These are phyloP conservation scores for Streptanthus diversifolius DNA, from an alignment of 345 rosid genomes.

Conservation along the genomic window DNA sequence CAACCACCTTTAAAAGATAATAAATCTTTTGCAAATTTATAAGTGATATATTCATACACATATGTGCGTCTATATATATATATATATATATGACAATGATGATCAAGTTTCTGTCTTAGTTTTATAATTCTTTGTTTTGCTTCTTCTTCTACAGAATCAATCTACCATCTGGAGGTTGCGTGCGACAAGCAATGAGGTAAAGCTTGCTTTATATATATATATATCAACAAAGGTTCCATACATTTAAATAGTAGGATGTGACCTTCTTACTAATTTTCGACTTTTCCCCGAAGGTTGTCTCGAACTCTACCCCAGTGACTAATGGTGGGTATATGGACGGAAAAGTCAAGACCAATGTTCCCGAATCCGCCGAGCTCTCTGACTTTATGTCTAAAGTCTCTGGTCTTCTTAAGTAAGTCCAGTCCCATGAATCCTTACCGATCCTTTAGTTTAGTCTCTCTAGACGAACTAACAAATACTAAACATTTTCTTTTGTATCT, in stretches of 20 bases:
- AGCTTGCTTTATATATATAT: not conserved
- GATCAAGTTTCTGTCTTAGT: not conserved
- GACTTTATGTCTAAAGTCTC: constrained; percentile 86
- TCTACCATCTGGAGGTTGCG: constrained; percentile 39
- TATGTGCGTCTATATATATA: not conserved
- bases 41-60: not conserved
- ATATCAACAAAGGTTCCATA: not conserved
- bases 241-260: not conserved
- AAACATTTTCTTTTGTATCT: not conserved
- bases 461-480: not conserved
- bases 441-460: not conserved
- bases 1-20: not conserved
- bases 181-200: constrained; percentile 63
- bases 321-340: constrained; percentile 38
- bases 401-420: constrained; percentile 75
- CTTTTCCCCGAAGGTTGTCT: constrained; percentile 43
- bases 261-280: constrained; percentile 1
- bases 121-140: not conserved
- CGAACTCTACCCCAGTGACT: constrained; percentile 45
- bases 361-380: constrained; percentile 53
- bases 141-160: constrained; percentile 40
- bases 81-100: not conserved
- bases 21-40: not conserved
- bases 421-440: not conserved
- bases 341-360: constrained; percentile 42